Evolutionary conservation across 768 basidiomycete genomes (phyloP).

Genomic region (Trametes elegans): DNA sequence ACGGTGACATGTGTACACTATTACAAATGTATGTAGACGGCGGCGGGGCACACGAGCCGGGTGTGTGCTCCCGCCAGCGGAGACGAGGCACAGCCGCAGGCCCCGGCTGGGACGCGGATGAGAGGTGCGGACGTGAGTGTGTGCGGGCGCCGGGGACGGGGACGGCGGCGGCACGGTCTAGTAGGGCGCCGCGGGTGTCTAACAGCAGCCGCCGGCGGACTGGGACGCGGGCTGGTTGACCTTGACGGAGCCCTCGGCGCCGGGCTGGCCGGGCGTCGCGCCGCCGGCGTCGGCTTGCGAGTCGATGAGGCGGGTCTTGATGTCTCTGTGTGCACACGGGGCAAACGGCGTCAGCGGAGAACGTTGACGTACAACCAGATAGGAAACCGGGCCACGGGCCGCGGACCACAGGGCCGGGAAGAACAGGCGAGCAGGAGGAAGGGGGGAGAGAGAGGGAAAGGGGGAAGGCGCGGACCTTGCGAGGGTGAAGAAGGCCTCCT

Average conservation of each 20-base stretch:
- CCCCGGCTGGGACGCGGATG: background rate
- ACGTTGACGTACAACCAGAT: slow-evolving; percentile 8
- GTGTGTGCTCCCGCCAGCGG: background rate
- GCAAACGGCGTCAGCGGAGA: background rate
- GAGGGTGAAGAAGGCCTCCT: slow-evolving; percentile 97
- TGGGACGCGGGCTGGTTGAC: slow-evolving; percentile 58
- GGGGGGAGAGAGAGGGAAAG: background rate
- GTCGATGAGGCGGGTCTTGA: slow-evolving; percentile 96
- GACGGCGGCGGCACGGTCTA: background rate
- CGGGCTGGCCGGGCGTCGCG: slow-evolving; percentile 34
- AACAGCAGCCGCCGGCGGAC: slow-evolving; percentile 52
- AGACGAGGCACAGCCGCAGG: background rate
- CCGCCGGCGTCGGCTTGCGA: slow-evolving; percentile 70
- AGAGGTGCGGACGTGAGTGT: background rate
- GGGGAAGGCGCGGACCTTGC: slow-evolving; percentile 66
- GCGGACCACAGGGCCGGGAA: background rate
- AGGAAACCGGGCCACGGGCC: background rate
- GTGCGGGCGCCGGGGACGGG: background rate
- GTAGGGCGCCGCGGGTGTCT: background rate
- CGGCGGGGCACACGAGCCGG: background rate
- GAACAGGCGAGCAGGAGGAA: background rate
- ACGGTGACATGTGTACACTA: slow-evolving; percentile 9
- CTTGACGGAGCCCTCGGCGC: slow-evolving; percentile 58
- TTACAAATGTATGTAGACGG: slow-evolving; percentile 8
- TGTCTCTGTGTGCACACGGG: slow-evolving; percentile 58